phyloP scores from a whole-genome alignment of 176 grass and related monocot species.

The Alloteropsis semialata region DNA sequence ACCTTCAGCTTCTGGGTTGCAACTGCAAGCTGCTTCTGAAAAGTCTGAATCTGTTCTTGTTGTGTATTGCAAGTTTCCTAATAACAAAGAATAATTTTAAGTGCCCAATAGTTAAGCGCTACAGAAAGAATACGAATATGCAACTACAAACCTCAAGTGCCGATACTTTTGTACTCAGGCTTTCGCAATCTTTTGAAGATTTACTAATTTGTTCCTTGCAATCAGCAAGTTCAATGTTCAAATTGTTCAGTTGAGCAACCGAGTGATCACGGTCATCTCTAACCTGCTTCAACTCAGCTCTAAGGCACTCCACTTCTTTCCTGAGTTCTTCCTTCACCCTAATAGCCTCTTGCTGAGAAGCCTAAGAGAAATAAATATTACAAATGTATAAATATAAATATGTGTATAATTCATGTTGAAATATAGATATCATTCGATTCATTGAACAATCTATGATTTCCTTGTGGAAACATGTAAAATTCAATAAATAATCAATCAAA shows the following conservation, averaged over 20 bases:
- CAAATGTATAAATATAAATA: not conserved
- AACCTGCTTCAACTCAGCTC: constrained; percentile 64
- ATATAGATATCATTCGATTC: not conserved
- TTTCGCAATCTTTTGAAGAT: constrained; percentile 51
- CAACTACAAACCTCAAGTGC: constrained; percentile 65
- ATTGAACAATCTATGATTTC: not conserved
- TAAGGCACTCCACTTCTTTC: constrained; percentile 65
- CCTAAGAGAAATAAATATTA: constrained; percentile 39
- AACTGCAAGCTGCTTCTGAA: constrained; percentile 56
- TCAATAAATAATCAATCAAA: not conserved
- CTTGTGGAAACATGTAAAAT: not conserved
- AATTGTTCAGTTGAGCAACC: constrained; percentile 46
- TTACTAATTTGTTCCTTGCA: constrained; percentile 45
- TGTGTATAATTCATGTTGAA: not conserved
- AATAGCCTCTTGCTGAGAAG: constrained; percentile 78
- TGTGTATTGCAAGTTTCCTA: constrained; percentile 60
- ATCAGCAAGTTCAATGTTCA: constrained; percentile 40
- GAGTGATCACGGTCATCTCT: constrained; percentile 68
- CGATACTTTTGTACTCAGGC: constrained; percentile 26
- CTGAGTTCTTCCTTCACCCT: constrained; percentile 69
- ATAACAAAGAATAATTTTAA: constrained; percentile 4
- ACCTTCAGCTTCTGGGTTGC: constrained; percentile 71
- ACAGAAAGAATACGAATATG: not conserved
- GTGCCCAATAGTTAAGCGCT: not conserved
- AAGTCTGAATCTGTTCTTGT: constrained; percentile 53